These are phyloP conservation scores for Chlorokybus atmophyticus DNA, from an alignment of 139 green algal species.

Conservation along the genomic window DNA sequence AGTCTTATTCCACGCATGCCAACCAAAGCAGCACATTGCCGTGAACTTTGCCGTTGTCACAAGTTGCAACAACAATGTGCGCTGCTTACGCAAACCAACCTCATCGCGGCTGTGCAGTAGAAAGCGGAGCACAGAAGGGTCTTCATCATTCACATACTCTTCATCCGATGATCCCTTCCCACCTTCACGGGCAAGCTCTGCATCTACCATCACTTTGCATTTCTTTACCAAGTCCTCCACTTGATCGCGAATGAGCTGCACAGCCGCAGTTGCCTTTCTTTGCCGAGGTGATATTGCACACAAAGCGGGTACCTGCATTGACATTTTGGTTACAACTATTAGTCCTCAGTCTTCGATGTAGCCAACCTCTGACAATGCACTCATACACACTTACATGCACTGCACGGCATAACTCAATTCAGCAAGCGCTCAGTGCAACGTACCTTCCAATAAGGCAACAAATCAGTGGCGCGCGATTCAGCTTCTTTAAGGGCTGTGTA, in stretches of 20 bases:
- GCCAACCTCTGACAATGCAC: neutral
- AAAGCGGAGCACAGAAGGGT: slow-evolving; percentile 90
- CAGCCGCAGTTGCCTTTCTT: slow-evolving; percentile 52
- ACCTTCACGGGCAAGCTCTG: too few relatives aligned
- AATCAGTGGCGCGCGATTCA: slow-evolving; percentile 83
- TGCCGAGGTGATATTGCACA: slow-evolving; percentile 30
- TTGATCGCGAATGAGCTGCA: slow-evolving; percentile 76
- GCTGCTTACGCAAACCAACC: slow-evolving; percentile 40
- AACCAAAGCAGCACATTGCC: too few relatives aligned
- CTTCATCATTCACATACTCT: slow-evolving; percentile 71
- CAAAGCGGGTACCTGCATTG: slow-evolving; percentile 11
- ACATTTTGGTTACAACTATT: neutral
- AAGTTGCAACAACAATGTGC: too few relatives aligned
- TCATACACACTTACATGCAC: neutral
- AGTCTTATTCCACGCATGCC: too few relatives aligned
- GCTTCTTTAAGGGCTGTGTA: slow-evolving; percentile 98
- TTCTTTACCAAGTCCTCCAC: slow-evolving; percentile 80
- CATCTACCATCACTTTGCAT: slow-evolving; percentile 83
- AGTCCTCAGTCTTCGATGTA: neutral
- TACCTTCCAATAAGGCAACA: slow-evolving; percentile 93
- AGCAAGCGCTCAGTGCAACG: neutral
- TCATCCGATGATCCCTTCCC: slow-evolving; percentile 11
- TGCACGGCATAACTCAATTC: neutral
- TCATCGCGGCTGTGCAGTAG: slow-evolving; percentile 88
- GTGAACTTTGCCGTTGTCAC: too few relatives aligned